phyloP scores from a whole-genome alignment of 1,284 basidiomycete species.

The Apiotrichum mycotoxinovorans region DNA sequence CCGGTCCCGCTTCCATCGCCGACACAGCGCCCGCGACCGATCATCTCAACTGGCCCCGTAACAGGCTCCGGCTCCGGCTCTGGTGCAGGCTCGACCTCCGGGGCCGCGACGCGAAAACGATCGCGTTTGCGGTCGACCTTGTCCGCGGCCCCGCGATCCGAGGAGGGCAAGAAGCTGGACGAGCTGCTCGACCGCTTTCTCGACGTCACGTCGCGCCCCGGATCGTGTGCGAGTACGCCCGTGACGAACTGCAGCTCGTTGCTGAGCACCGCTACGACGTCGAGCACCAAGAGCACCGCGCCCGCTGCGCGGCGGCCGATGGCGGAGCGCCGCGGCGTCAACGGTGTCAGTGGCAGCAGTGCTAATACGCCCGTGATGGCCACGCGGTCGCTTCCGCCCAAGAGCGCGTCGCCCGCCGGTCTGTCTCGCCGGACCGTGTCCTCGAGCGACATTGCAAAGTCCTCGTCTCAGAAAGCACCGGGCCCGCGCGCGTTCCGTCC shows the following conservation, averaged over 20 bases:
- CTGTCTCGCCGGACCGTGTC: neutral
- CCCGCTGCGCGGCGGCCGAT: neutral
- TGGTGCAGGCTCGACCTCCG: neutral
- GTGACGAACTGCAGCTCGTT: neutral
- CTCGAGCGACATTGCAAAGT: neutral
- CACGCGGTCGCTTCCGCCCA: conserved; percentile 7
- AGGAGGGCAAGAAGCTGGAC: conserved; percentile 8
- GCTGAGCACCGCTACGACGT: neutral
- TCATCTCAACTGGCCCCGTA: neutral
- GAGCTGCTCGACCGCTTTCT: conserved; percentile 16
- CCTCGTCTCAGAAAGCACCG: neutral
- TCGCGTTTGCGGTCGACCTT: neutral
- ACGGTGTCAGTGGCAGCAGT: neutral
- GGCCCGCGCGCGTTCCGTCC: neutral
- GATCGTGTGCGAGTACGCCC: neutral
- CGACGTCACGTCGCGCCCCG: conserved; percentile 1
- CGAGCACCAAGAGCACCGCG: neutral
- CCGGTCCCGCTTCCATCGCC: conserved; percentile 13
- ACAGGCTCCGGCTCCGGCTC: too few species aligned
- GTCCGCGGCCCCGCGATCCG: neutral
- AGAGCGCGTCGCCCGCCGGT: neutral
- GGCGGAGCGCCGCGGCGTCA: neutral
- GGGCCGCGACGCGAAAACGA: neutral
- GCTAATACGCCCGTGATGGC: neutral
- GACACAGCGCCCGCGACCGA: conserved; percentile 10